These are phyloP conservation scores for Neurospora sp. DNA, from an alignment of 2,329 filamentous ascomycete species.

Conservation along the genomic window DNA sequence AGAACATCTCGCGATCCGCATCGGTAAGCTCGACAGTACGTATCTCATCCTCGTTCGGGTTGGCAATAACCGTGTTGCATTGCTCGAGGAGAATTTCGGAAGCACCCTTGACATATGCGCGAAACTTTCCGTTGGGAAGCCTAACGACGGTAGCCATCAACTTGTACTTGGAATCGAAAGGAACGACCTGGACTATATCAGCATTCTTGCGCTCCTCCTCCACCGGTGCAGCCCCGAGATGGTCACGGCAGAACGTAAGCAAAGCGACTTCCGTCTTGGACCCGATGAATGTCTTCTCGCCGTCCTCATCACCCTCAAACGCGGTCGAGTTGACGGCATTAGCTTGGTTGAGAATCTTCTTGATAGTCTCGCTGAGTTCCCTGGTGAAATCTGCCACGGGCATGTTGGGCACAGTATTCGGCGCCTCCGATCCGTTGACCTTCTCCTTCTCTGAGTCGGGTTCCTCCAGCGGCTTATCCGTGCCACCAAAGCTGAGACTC, in stretches of 20 bases:
- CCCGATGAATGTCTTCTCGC: slow-evolving; percentile 34
- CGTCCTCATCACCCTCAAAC: slow-evolving; percentile 36
- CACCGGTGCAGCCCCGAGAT: slow-evolving; percentile 35
- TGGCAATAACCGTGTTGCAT: slow-evolving; percentile 32
- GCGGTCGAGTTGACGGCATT: slow-evolving; percentile 41
- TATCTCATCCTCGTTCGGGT: slow-evolving; percentile 40
- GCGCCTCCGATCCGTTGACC: slow-evolving; percentile 18
- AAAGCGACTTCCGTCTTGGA: slow-evolving; percentile 47
- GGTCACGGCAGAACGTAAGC: slow-evolving; percentile 39
- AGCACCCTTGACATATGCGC: slow-evolving; percentile 47
- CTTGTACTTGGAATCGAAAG: slow-evolving; percentile 45
- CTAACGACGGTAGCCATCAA: slow-evolving; percentile 47
- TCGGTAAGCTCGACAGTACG: slow-evolving; percentile 41
- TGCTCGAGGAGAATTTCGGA: slow-evolving; percentile 44
- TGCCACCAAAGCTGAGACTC: slow-evolving; percentile 24
- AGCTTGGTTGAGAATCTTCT: slow-evolving; percentile 19
- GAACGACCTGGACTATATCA: slow-evolving; percentile 37
- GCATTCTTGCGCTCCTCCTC: slow-evolving; percentile 36
- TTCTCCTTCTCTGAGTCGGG: slow-evolving; percentile 11
- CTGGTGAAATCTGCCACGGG: slow-evolving; percentile 18
- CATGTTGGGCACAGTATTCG: slow-evolving; percentile 19
- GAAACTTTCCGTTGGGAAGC: slow-evolving; percentile 34
- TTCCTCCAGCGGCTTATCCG: slow-evolving; percentile 6
- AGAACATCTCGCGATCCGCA: slow-evolving; percentile 45
- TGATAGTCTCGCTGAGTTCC: slow-evolving; percentile 11